phyloP scores from a whole-genome alignment of 1,284 basidiomycete genomes.

The Lignosus rhinocerotis region DNA sequence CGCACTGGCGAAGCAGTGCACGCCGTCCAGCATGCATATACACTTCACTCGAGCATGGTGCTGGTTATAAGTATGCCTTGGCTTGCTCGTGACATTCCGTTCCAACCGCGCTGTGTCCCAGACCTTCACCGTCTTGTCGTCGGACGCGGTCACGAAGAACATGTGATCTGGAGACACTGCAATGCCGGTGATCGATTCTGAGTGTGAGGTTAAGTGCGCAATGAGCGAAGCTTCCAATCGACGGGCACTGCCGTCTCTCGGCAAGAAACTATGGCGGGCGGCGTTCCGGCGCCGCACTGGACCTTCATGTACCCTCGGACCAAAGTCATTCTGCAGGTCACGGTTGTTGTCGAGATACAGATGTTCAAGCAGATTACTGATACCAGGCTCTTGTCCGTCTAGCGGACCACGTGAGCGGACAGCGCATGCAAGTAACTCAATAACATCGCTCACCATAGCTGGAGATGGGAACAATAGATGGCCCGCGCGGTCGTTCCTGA shows the following conservation, averaged over 20 bases:
- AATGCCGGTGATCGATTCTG: conserved; percentile 76
- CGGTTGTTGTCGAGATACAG: conserved; percentile 86
- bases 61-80: conserved; percentile 74
- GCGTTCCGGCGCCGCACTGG: conserved; percentile 75
- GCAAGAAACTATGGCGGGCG: conserved; percentile 60
- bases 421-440: background rate
- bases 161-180: conserved; percentile 91
- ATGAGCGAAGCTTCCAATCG: conserved; percentile 78
- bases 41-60: conserved; percentile 81
- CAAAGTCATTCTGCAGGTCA: conserved; percentile 87
- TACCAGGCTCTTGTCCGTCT: conserved; percentile 88
- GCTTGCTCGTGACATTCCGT: conserved; percentile 77
- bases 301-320: conserved; percentile 80
- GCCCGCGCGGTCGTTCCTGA: conserved; percentile 44
- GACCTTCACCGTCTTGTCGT: conserved; percentile 82
- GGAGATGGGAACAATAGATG: conserved; percentile 59
- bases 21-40: conserved; percentile 80
- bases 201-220: conserved; percentile 85
- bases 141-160: conserved; percentile 91
- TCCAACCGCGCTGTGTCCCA: conserved; percentile 84
- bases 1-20: conserved; percentile 88
- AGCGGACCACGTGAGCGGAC: background rate
- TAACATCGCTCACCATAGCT: conserved; percentile 60
- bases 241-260: conserved; percentile 55
- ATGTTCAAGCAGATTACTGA: conserved; percentile 84